Evolutionary conservation across 805 yeast species (phyloP), one percentile per base, ranked within the genome.

Genomic region (Barnettozyma vustinii): DNA sequence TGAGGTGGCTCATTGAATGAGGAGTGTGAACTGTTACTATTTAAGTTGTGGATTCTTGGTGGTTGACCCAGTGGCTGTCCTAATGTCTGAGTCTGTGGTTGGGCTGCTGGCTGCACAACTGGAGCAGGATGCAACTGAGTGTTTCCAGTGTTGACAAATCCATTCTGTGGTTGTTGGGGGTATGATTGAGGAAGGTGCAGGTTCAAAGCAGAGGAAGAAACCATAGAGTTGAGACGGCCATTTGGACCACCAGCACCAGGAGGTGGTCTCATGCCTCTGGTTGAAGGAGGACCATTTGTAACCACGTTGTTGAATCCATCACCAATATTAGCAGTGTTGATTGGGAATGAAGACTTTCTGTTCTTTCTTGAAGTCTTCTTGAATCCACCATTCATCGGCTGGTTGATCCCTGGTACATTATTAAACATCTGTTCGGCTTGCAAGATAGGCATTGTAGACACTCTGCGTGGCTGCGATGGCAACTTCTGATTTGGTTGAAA

Each of bases 341-440:
- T 20, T 39, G 72, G 62, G 52, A 67, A 57, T 2, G 71, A 61
- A 1, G 76, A 71, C 51, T 70, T 72, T 52, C 79, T 65, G 50
- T 71, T 71, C 60, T 74, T 74, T 55, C 78, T 64, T 5, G 73
- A 67, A n/a, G 77, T 69, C 35, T 73, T 71, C 49, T 53, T 63
- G 50, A 62, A 56, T 43, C 44, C 44, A 41, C 33, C 16, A 10
- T 45, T 39, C 18, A 32, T 30, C 13, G 44, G 45, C 25, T 20
- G 45, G 13, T 44, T 35, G 35, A 49, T 47, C n/a, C 49, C 51
- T 20, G 45, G 50, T 18, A 52, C 44, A n/a, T 57, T 52, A 26
- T 40, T 37, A 9, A 40, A 47, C 40, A 47, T 27, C 36, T 43
- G 48, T 32, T 53, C 56, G 3, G 54, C 21, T 2, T 52, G 56